These are phyloP conservation scores for Pythium aphanidermatum DNA, from an alignment of 352 stramenopile species.

Conservation along the genomic window DNA sequence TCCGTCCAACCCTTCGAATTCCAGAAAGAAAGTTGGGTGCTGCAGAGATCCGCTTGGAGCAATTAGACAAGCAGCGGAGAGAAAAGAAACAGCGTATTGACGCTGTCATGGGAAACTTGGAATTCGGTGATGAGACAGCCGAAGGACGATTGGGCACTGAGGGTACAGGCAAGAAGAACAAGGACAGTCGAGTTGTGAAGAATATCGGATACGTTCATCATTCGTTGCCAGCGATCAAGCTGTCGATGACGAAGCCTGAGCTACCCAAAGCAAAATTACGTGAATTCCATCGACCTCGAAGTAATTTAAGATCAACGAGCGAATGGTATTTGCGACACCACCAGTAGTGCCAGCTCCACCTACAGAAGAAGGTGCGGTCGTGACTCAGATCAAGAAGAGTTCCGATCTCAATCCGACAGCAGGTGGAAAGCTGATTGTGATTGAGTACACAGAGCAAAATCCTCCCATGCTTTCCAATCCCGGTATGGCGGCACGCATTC, in stretches of 20 bases:
- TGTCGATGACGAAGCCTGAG: conserved; percentile 81
- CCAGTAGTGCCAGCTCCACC: conserved; percentile 30
- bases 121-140: conserved; percentile 72
- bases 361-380: conserved; percentile 63
- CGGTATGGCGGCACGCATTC: conserved; percentile 75
- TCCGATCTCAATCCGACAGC: conserved; percentile 72
- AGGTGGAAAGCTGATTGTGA: conserved; percentile 70
- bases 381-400: conserved; percentile 87
- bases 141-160: conserved; percentile 55
- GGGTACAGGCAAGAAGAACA: conserved; percentile 69
- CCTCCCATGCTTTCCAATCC: conserved; percentile 77
- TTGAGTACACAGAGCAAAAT: conserved; percentile 83
- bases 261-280: conserved; percentile 74
- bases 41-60: conserved; percentile 60
- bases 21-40: conserved; percentile 75
- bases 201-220: conserved; percentile 83
- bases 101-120: conserved; percentile 73
- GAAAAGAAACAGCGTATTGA: conserved; percentile 81
- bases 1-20: conserved; percentile 76
- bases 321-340: conserved; percentile 42
- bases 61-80: conserved; percentile 64
- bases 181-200: conserved; percentile 80
- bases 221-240: conserved; percentile 82
- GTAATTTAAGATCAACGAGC: conserved; percentile 87
- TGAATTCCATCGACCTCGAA: conserved; percentile 75